Evolutionary conservation across 2,329 filamentous ascomycete species (phyloP).

Genomic region (Sclerotiophoma versabilis): DNA sequence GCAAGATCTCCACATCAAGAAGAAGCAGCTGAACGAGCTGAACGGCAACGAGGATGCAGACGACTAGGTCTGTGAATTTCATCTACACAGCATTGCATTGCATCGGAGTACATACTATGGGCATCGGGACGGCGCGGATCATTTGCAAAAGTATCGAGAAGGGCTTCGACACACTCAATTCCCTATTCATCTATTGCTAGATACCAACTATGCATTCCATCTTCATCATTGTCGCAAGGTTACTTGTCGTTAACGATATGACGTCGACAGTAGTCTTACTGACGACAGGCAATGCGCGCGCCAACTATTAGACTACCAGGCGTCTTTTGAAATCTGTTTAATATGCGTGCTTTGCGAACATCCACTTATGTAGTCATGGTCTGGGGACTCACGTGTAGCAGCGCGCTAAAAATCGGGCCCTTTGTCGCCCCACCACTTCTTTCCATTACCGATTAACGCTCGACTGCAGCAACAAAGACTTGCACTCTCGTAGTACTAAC

Average conservation of each 20-base stretch:
- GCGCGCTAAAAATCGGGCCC: not conserved
- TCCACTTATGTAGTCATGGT: too few relatives aligned
- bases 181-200: not conserved
- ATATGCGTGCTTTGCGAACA: too few relatives aligned
- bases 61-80: too few relatives aligned
- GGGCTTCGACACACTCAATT: not conserved
- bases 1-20: constrained; percentile 58
- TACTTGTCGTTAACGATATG: not conserved
- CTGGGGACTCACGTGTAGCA: constrained; percentile 9
- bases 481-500: constrained; percentile 21
- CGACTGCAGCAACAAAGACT: constrained; percentile 12
- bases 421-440: constrained; percentile 8
- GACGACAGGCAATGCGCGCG: too few relatives aligned
- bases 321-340: too few relatives aligned
- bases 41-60: constrained; percentile 35
- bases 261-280: too few relatives aligned
- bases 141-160: not conserved
- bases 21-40: constrained; percentile 55
- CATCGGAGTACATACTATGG: not conserved
- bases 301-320: too few relatives aligned
- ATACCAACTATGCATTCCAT: constrained; percentile 4
- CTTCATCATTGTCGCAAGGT: not conserved
- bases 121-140: constrained; percentile 13
- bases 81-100: constrained; percentile 8
- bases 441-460: not conserved